A percentile compares a stretch with the other conserved stretches of the same genome.
Evolutionary conservation across 108 stramenopile genomes (phyloP).

Genomic region (Nitzschia sp.): DNA sequence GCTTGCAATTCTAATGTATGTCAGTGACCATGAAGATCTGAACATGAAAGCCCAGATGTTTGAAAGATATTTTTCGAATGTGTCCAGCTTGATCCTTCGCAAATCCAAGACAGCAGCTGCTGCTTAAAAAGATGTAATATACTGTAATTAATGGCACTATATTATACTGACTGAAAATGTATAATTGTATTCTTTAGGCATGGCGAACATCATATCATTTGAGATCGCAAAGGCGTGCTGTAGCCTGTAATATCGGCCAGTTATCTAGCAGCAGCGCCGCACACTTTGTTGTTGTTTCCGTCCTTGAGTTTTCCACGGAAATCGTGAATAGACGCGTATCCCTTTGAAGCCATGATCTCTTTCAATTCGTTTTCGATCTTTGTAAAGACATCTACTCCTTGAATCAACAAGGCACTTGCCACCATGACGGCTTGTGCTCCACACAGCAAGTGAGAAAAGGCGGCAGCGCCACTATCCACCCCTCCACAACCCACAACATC

Average conservation of each 20-base stretch:
- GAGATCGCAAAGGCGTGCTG: too few relatives aligned
- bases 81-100: not conserved
- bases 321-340: slow-evolving; percentile 55
- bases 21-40: slow-evolving; percentile 9
- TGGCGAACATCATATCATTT: too few relatives aligned
- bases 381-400: slow-evolving; percentile 70
- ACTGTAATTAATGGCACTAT: too few relatives aligned
- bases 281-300: not conserved
- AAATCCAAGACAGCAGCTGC: not conserved
- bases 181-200: too few relatives aligned
- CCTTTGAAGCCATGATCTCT: slow-evolving; percentile 57
- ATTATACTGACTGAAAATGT: too few relatives aligned
- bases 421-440: slow-evolving; percentile 74
- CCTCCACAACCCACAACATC: slow-evolving; percentile 68
- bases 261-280: too few relatives aligned
- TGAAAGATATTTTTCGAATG: slow-evolving; percentile 8
- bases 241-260: too few relatives aligned
- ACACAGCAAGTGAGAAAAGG: slow-evolving; percentile 68
- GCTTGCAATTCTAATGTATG: slow-evolving; percentile 7
- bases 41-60: not conserved
- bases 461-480: slow-evolving; percentile 33
- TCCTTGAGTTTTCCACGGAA: slow-evolving; percentile 66
- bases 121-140: not conserved
- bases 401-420: slow-evolving; percentile 70
- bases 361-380: slow-evolving; percentile 57